Percentiles rank a stretch among this genome's conserved stretches.
Evolutionary conservation across 2,329 filamentous ascomycete species (phyloP).

Genomic region (Rhynchosporium agropyri): DNA sequence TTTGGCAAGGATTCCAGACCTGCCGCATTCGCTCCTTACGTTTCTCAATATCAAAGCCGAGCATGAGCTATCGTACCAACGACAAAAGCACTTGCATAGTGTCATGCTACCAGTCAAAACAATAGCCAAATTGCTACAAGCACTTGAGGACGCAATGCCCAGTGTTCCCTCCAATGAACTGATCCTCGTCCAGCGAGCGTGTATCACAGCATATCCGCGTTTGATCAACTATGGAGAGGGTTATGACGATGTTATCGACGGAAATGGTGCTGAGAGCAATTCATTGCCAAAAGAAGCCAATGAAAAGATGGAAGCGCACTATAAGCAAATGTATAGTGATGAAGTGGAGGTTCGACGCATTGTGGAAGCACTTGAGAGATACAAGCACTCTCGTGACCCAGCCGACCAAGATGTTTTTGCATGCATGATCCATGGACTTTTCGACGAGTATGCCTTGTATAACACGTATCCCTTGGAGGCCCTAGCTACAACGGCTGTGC

Average conservation of each 20-base stretch:
- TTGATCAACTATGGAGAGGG: conserved; percentile 96
- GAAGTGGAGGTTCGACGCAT: conserved; percentile 86
- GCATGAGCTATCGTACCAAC: conserved; percentile 75
- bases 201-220: conserved; percentile 89
- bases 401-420: conserved; percentile 93
- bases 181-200: conserved; percentile 79
- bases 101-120: conserved; percentile 83
- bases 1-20: conserved; percentile 65
- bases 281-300: conserved; percentile 77
- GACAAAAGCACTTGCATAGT: conserved; percentile 66
- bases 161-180: conserved; percentile 66
- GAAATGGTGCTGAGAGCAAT: conserved; percentile 81
- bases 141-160: conserved; percentile 72
- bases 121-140: conserved; percentile 76
- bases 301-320: conserved; percentile 93
- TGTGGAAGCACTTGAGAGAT: conserved; percentile 79
- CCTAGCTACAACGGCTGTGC: conserved; percentile 89
- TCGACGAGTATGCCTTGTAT: conserved; percentile 97
- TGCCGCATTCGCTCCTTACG: conserved; percentile 72
- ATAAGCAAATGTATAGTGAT: conserved; percentile 96
- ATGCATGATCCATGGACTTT: conserved; percentile 97
- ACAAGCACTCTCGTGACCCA: conserved; percentile 84
- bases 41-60: conserved; percentile 85
- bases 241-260: conserved; percentile 87
- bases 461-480: conserved; percentile 95